These are phyloP conservation scores for Fusarium oligoseptatum DNA, from an alignment of 2,329 filamentous ascomycete genomes.

Conservation along the genomic window DNA sequence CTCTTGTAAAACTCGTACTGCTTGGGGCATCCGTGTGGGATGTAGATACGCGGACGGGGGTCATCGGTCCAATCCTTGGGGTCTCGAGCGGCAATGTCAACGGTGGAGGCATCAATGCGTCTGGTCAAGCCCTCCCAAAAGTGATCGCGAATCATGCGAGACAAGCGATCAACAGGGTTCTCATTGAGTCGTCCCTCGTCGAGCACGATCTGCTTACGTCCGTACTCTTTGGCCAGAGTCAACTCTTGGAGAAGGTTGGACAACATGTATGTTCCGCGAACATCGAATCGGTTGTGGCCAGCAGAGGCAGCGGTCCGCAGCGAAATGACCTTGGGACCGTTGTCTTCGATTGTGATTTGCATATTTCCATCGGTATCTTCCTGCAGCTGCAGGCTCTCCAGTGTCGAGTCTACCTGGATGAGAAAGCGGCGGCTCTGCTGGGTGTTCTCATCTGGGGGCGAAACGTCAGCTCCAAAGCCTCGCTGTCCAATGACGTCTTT, in stretches of 20 bases:
- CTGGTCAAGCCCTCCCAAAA: slow-evolving; percentile 96
- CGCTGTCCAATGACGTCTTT: neutral
- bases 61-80: slow-evolving; percentile 96
- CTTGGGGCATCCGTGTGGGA: slow-evolving; percentile 85
- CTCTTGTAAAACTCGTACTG: slow-evolving; percentile 91
- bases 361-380: slow-evolving; percentile 96
- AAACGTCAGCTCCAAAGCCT: slow-evolving; percentile 13
- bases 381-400: slow-evolving; percentile 81
- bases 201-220: slow-evolving; percentile 88
- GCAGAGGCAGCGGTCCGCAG: slow-evolving; percentile 88
- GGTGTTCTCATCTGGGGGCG: slow-evolving; percentile 75
- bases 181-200: slow-evolving; percentile 94
- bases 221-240: slow-evolving; percentile 90
- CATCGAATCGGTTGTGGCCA: slow-evolving; percentile 88
- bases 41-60: slow-evolving; percentile 90
- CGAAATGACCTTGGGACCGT: slow-evolving; percentile 89
- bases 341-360: slow-evolving; percentile 98
- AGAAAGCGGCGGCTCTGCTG: slow-evolving; percentile 81
- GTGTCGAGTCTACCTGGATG: slow-evolving; percentile 86
- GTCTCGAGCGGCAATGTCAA: slow-evolving; percentile 87
- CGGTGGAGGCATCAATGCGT: slow-evolving; percentile 88
- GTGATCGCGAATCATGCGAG: slow-evolving; percentile 86
- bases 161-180: slow-evolving; percentile 91
- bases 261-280: slow-evolving; percentile 96
- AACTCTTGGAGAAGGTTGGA: slow-evolving; percentile 97